Percentiles rank a stretch among this genome's conserved stretches.
phyloP scores from a whole-genome alignment of 805 yeast species.

The Wickerhamiella lipophila region DNA sequence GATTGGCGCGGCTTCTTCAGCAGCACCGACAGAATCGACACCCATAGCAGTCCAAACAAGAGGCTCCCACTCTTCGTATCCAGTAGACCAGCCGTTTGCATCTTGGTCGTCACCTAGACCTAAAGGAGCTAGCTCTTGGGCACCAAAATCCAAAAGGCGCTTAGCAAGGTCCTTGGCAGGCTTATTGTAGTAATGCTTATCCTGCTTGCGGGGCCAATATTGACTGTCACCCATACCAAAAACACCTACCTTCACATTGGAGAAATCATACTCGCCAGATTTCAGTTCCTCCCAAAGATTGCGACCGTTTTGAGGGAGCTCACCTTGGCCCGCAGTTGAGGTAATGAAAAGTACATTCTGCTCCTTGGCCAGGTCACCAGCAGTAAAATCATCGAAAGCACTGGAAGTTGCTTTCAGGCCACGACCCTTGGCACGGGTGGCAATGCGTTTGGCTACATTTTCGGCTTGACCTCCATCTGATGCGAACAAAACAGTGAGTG shows the following conservation, averaged over 20 bases:
- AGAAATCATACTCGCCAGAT: slow-evolving; percentile 50
- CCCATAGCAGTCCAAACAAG: slow-evolving; percentile 79
- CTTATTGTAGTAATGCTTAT: slow-evolving; percentile 83
- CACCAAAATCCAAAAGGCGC: slow-evolving; percentile 59
- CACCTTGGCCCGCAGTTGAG: slow-evolving; percentile 80
- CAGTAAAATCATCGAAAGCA: slow-evolving; percentile 58
- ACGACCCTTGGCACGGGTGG: slow-evolving; percentile 65
- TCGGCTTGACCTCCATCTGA: slow-evolving; percentile 90
- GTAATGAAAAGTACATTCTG: slow-evolving; percentile 55
- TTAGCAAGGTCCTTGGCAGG: slow-evolving; percentile 66
- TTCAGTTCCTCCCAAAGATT: slow-evolving; percentile 62
- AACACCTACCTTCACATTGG: slow-evolving; percentile 43
- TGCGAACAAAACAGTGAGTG: slow-evolving; percentile 72
- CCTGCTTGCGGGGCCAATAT: slow-evolving; percentile 97
- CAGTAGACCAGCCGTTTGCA: slow-evolving; percentile 88
- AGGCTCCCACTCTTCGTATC: slow-evolving; percentile 79
- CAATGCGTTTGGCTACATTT: slow-evolving; percentile 62
- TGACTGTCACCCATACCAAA: slow-evolving; percentile 73
- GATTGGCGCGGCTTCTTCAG: slow-evolving; percentile 81
- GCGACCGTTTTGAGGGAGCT: slow-evolving; percentile 73
- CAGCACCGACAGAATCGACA: slow-evolving; percentile 67
- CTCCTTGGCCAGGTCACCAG: slow-evolving; percentile 62
- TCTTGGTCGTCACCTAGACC: slow-evolving; percentile 97
- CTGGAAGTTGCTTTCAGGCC: slow-evolving; percentile 56
- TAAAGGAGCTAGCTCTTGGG: slow-evolving; percentile 53